phyloP scores from a whole-genome alignment of 805 yeast genomes.

The Saccharomyces paradoxus region DNA sequence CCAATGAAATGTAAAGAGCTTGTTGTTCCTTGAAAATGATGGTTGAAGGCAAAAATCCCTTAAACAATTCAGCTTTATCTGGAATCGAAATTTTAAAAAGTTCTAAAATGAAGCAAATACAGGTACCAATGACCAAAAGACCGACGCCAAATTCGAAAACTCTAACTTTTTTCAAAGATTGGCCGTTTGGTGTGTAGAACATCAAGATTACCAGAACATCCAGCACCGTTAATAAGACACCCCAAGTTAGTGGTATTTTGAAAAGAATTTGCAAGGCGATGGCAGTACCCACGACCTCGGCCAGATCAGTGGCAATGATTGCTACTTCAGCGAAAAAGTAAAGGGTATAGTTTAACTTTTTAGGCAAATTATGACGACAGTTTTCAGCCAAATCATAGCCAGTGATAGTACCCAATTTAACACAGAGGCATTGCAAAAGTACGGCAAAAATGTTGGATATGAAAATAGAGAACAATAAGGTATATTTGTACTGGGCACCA shows the following conservation, averaged over 20 bases:
- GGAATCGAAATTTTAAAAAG: conserved; percentile 51
- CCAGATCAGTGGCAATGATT: conserved; percentile 85
- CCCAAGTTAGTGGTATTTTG: conserved; percentile 61
- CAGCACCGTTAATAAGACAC: conserved; percentile 70
- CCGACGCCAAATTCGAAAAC: conserved; percentile 73
- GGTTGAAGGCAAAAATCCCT: conserved; percentile 67
- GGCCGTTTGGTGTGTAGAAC: conserved; percentile 70
- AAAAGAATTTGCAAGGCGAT: conserved; percentile 73
- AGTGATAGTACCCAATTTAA: conserved; percentile 85
- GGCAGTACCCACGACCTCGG: conserved; percentile 92
- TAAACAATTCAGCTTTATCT: conserved; percentile 42
- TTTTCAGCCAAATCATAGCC: conserved; percentile 86
- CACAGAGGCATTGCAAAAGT: conserved; percentile 76
- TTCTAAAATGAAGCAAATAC: conserved; percentile 66
- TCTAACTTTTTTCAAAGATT: conserved; percentile 66
- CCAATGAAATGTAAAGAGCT: conserved; percentile 70
- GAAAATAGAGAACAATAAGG: conserved; percentile 69
- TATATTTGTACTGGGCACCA: conserved; percentile 75
- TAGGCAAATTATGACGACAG: conserved; percentile 70
- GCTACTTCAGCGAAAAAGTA: conserved; percentile 77
- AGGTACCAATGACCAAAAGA: conserved; percentile 61
- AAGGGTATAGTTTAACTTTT: conserved; percentile 45
- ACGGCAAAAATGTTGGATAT: conserved; percentile 82
- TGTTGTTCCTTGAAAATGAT: conserved; percentile 52
- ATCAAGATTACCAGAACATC: conserved; percentile 74